These are phyloP conservation scores for Trapa incisa DNA, from an alignment of 345 rosid species.

Conservation along the genomic window DNA sequence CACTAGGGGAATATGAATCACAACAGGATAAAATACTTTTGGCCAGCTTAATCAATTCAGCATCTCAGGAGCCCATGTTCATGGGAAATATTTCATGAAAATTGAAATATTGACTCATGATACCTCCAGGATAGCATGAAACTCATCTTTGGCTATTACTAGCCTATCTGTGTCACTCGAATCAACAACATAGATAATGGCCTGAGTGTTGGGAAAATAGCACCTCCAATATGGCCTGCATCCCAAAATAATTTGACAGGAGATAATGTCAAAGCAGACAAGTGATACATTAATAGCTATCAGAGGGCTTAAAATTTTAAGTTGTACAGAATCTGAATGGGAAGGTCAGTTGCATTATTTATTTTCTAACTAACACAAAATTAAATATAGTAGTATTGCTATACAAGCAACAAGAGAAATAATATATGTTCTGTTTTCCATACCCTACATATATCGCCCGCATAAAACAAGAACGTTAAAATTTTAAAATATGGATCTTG, in stretches of 20 bases:
- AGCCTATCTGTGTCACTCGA: conserved; percentile 71
- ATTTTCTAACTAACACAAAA: not conserved
- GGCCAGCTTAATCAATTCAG: not conserved
- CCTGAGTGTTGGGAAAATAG: conserved; percentile 76
- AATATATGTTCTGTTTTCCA: not conserved
- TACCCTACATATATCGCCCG: not conserved
- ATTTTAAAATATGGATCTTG: not conserved
- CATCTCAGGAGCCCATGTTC: not conserved
- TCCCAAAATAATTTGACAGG: not conserved
- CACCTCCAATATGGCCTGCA: conserved; percentile 82
- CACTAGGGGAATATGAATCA: not conserved
- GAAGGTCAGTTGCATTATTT: not conserved
- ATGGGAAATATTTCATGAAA: not conserved
- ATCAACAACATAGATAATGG: conserved; percentile 65
- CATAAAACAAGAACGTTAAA: not conserved
- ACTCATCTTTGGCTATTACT: conserved; percentile 61
- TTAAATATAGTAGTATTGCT: not conserved
- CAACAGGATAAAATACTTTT: not conserved
- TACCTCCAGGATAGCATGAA: conserved; percentile 78
- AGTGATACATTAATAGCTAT: not conserved
- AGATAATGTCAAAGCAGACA: conserved; percentile 3
- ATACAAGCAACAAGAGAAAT: not conserved
- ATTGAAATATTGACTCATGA: not conserved
- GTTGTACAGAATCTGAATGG: not conserved
- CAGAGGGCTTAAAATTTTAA: not conserved